Conservation (phyloP, 2,329 filamentous ascomycete species). For the Trichoderma afroharzianum region DNA sequence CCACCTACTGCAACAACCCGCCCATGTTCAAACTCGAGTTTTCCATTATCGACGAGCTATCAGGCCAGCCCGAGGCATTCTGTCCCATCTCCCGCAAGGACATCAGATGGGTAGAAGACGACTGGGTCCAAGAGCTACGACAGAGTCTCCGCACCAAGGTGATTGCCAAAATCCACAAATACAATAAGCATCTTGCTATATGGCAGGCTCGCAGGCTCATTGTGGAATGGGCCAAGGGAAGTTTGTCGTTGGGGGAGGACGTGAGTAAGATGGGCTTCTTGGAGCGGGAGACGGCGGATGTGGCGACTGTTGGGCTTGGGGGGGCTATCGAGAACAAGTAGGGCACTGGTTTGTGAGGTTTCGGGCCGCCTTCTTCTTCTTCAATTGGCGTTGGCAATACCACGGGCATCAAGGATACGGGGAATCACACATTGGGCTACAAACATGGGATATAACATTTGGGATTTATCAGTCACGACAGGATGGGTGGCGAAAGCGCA, state of each 20-base stretch:
- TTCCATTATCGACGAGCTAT: constrained; percentile 24
- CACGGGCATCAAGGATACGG: neutral
- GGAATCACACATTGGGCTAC: neutral
- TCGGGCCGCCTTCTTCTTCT: neutral
- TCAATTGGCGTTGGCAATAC: neutral
- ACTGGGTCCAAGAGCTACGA: constrained; percentile 25
- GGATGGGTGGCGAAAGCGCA: neutral
- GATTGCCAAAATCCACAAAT: constrained; percentile 26
- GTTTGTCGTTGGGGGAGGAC: constrained; percentile 25
- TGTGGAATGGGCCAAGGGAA: constrained; percentile 25
- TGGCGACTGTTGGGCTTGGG: constrained; percentile 24
- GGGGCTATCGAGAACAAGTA: neutral
- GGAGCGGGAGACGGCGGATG: constrained; percentile 21
- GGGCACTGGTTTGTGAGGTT: neutral
- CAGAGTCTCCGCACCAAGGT: constrained; percentile 24
- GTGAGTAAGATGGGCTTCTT: constrained; percentile 25
- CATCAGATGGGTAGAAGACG: constrained; percentile 24
- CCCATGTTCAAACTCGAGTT: constrained; percentile 29
- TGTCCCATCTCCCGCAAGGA: constrained; percentile 29
- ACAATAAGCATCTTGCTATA: constrained; percentile 32
- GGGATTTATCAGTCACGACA: neutral
- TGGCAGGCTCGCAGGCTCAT: constrained; percentile 29
- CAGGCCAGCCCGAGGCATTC: constrained; percentile 20
- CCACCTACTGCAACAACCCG: constrained; percentile 27
- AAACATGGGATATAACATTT: neutral